A percentile compares a stretch with the other conserved stretches of the same genome.
Evolutionary conservation across 1,284 basidiomycete species (phyloP).

Genomic region (Gymnopus androsaceus): DNA sequence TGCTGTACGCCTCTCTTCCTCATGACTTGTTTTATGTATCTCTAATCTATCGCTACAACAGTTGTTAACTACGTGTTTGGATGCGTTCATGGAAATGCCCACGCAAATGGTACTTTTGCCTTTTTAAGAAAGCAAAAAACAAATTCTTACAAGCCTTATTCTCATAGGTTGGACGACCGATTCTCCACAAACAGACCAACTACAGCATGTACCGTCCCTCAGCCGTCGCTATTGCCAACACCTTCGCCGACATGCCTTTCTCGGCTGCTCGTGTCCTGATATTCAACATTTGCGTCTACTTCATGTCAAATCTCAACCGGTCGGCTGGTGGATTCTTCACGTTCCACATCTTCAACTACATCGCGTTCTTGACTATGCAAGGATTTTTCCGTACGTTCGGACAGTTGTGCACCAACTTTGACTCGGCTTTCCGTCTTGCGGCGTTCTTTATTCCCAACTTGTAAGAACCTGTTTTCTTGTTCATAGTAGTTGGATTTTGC

Average conservation of each 20-base stretch:
- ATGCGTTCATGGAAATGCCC: slow-evolving; percentile 80
- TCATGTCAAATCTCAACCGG: slow-evolving; percentile 66
- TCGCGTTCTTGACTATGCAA: slow-evolving; percentile 67
- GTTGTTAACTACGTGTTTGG: slow-evolving; percentile 75
- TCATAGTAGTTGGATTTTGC: no score
- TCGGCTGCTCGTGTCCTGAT: slow-evolving; percentile 63
- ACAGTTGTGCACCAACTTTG: slow-evolving; percentile 62
- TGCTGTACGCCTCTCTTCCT: no score
- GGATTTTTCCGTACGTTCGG: slow-evolving; percentile 77
- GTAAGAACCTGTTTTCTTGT: slow-evolving; percentile 27
- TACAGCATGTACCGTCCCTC: slow-evolving; percentile 84
- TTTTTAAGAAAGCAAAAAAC: slow-evolving; percentile 53
- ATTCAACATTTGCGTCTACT: slow-evolving; percentile 76
- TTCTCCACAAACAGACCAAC: slow-evolving; percentile 51
- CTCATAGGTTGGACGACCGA: not conserved
- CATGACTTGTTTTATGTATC: no score
- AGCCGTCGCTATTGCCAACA: slow-evolving; percentile 73
- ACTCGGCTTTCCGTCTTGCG: slow-evolving; percentile 60
- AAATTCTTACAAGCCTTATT: not conserved
- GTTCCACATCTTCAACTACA: slow-evolving; percentile 67
- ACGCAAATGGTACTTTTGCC: slow-evolving; percentile 66
- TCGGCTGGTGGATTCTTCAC: slow-evolving; percentile 71
- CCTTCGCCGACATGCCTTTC: slow-evolving; percentile 77
- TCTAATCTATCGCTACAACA: no score
- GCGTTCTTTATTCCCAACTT: slow-evolving; percentile 69